Conservation (phyloP, 2,329 filamentous ascomycete genomes). For the Orbilia quercus region DNA sequence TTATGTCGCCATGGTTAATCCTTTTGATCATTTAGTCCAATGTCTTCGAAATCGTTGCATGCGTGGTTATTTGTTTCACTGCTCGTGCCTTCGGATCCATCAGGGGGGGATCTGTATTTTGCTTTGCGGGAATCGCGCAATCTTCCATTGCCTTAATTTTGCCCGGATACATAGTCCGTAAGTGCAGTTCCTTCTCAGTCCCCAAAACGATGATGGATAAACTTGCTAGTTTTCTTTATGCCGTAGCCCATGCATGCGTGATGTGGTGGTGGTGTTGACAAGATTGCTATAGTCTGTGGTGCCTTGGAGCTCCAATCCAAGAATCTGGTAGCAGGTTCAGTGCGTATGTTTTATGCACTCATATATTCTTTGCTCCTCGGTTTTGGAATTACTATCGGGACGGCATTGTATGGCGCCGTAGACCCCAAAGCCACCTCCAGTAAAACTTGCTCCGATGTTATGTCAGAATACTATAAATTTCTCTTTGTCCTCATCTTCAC, state of each 20-base stretch:
- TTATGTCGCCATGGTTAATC: background rate
- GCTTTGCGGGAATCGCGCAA: slow-evolving; percentile 77
- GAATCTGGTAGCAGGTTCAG: slow-evolving; percentile 76
- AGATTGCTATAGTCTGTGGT: slow-evolving; percentile 64
- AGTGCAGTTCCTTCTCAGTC: slow-evolving; percentile 14
- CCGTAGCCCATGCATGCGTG: too few species aligned
- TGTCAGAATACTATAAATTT: slow-evolving; percentile 71
- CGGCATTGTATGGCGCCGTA: slow-evolving; percentile 72
- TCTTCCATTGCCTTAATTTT: slow-evolving; percentile 80
- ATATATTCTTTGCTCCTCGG: slow-evolving; percentile 79
- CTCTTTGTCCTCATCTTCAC: slow-evolving; percentile 80
- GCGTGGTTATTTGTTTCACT: slow-evolving; percentile 75
- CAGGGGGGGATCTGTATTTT: slow-evolving; percentile 70
- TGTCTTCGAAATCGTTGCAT: slow-evolving; percentile 73
- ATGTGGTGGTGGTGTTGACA: too few species aligned
- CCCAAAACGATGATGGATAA: too few species aligned
- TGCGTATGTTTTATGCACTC: slow-evolving; percentile 79
- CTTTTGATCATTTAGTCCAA: slow-evolving; percentile 65
- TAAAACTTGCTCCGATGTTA: slow-evolving; percentile 66
- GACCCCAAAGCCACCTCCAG: slow-evolving; percentile 68
- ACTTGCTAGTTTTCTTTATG: too few species aligned
- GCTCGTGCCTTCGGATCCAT: slow-evolving; percentile 77
- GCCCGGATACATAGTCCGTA: slow-evolving; percentile 73
- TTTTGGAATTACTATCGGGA: slow-evolving; percentile 77
- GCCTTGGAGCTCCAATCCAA: slow-evolving; percentile 75